These are phyloP conservation scores for Globisporangium echinulatum DNA, from an alignment of 352 stramenopile genomes.

Conservation along the genomic window DNA sequence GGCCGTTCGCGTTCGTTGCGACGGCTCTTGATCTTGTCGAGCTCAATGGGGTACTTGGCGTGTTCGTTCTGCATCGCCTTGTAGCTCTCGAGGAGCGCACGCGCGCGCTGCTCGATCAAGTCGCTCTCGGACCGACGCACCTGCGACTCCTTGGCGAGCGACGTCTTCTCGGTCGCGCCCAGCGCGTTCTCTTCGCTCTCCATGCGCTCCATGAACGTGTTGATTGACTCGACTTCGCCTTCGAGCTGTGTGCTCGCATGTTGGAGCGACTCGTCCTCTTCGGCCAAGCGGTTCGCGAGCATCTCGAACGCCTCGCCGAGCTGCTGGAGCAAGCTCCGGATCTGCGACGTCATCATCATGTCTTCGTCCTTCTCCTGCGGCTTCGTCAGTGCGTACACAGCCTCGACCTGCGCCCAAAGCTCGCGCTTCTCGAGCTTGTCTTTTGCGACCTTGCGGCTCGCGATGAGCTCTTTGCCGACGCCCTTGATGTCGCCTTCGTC, in stretches of 20 bases:
- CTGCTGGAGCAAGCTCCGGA: slow-evolving; percentile 79
- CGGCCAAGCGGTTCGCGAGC: slow-evolving; percentile 78
- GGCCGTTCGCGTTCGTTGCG: slow-evolving; percentile 70
- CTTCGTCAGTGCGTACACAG: slow-evolving; percentile 80
- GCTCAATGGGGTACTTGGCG: slow-evolving; percentile 75
- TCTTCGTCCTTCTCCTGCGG: slow-evolving; percentile 86
- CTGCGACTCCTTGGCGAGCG: slow-evolving; percentile 77
- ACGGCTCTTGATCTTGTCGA: slow-evolving; percentile 78
- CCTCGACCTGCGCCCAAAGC: slow-evolving; percentile 78
- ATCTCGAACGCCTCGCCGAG: slow-evolving; percentile 85
- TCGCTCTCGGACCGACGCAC: slow-evolving; percentile 74
- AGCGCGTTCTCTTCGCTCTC: slow-evolving; percentile 83
- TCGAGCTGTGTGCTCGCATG: slow-evolving; percentile 79
- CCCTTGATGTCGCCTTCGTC: slow-evolving; percentile 73
- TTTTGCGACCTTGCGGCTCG: slow-evolving; percentile 54
- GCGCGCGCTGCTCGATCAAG: slow-evolving; percentile 80
- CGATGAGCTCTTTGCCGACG: slow-evolving; percentile 54
- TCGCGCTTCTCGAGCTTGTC: slow-evolving; percentile 84
- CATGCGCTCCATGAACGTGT: slow-evolving; percentile 87
- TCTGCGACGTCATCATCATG: slow-evolving; percentile 90
- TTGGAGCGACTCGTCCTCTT: slow-evolving; percentile 81
- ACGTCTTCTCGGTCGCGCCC: slow-evolving; percentile 80
- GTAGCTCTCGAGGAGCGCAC: slow-evolving; percentile 80
- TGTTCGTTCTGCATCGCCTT: slow-evolving; percentile 86
- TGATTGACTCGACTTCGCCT: slow-evolving; percentile 83